Percentiles rank a stretch among this genome's conserved stretches.
Conservation (phyloP, 495 filamentous ascomycete species). For the Filosporella fistucella region DNA sequence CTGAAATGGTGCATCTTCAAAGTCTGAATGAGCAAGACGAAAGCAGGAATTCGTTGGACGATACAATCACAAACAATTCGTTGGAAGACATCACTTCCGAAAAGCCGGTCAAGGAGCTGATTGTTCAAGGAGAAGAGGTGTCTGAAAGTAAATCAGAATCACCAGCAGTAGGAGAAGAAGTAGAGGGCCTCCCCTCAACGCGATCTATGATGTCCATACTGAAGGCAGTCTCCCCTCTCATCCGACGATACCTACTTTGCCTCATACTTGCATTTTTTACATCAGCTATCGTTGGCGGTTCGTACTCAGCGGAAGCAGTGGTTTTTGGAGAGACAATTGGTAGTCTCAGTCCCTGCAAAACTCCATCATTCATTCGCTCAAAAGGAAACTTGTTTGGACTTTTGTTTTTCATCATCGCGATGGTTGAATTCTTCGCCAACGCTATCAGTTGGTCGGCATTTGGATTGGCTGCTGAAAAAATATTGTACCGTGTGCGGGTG, state of each 20-base stretch:
- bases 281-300: slow-evolving; percentile 39
- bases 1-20: slow-evolving; percentile 27
- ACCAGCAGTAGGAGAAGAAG: neutral
- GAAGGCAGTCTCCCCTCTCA: neutral
- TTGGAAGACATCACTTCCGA: neutral
- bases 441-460: slow-evolving; percentile 42
- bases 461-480: slow-evolving; percentile 45
- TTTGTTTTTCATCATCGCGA: slow-evolving; percentile 49
- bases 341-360: slow-evolving; percentile 36
- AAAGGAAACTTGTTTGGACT: slow-evolving; percentile 43
- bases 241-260: slow-evolving; percentile 33
- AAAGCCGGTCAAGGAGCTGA: neutral
- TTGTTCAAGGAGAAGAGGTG: neutral
- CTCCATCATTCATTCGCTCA: slow-evolving; percentile 20
- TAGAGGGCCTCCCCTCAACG: neutral
- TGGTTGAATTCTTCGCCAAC: slow-evolving; percentile 45
- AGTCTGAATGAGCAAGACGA: slow-evolving; percentile 16
- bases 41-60: neutral
- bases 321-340: slow-evolving; percentile 49
- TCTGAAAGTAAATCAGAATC: neutral
- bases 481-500: slow-evolving; percentile 43
- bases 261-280: slow-evolving; percentile 35
- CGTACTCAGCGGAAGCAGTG: slow-evolving; percentile 44
- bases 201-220: neutral
- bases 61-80: neutral